Conservation (phyloP, 1,284 basidiomycete species). For the Psilocybe mexicana region DNA sequence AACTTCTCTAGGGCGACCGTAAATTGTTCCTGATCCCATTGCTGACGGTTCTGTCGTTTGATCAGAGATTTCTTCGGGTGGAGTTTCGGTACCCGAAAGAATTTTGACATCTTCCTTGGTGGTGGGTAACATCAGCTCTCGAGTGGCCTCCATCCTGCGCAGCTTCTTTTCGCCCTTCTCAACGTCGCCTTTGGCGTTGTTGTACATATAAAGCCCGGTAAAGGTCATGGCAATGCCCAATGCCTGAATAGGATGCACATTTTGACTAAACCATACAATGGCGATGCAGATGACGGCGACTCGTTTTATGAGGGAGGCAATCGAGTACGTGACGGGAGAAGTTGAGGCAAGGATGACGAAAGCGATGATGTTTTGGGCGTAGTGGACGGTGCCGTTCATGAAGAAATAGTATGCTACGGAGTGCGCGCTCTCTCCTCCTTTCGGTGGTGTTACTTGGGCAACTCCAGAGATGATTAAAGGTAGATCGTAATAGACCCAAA, state of each 20-base stretch:
- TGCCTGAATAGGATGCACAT: constrained; percentile 83
- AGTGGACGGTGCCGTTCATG: constrained; percentile 95
- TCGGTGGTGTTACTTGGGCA: constrained; percentile 46
- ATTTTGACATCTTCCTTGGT: constrained; percentile 59
- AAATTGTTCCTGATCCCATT: constrained; percentile 32
- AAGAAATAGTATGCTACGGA: constrained; percentile 77
- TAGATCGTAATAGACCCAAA: constrained; percentile 89
- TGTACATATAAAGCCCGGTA: constrained; percentile 93
- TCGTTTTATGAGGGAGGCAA: constrained; percentile 96
- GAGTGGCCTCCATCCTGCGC: constrained; percentile 79
- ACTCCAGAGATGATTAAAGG: constrained; percentile 56
- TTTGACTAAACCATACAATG: constrained; percentile 95
- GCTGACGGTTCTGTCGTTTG: constrained; percentile 34
- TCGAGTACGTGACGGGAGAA: constrained; percentile 98
- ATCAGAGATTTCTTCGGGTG: constrained; percentile 24
- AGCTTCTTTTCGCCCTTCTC: constrained; percentile 90
- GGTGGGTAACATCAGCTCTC: constrained; percentile 71
- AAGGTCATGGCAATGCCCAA: constrained; percentile 91
- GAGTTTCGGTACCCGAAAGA: constrained; percentile 42
- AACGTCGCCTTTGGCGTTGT: constrained; percentile 91
- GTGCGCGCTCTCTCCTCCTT: constrained; percentile 44
- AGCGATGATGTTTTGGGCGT: constrained; percentile 95
- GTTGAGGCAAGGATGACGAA: constrained; percentile 95
- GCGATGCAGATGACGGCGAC: constrained; percentile 98
- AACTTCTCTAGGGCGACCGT: constrained; percentile 36